Evolutionary conservation across 805 yeast genomes (phyloP).

Genomic region (Wickerhamomyces chambardii): DNA sequence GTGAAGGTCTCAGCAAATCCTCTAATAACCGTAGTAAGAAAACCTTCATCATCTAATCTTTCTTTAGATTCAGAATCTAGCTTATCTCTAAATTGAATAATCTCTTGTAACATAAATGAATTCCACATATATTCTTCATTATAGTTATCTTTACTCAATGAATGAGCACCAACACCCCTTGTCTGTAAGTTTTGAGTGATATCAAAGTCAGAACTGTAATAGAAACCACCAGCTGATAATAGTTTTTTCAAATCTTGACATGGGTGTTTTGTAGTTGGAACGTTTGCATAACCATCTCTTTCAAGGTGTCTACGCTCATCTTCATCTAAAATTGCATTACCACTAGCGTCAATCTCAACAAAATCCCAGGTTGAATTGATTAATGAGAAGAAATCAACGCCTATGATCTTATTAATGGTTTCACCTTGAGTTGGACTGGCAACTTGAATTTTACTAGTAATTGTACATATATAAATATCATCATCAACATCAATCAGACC

Average conservation of each 20-base stretch:
- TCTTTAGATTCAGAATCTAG: slow-evolving; percentile 51
- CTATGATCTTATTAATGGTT: slow-evolving; percentile 66
- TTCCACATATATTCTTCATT: slow-evolving; percentile 97
- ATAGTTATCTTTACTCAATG: slow-evolving; percentile 46
- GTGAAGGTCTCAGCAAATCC: slow-evolving; percentile 85
- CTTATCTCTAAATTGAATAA: slow-evolving; percentile 64
- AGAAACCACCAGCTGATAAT: slow-evolving; percentile 81
- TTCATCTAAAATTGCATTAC: slow-evolving; percentile 44
- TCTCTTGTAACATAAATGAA: slow-evolving; percentile 78
- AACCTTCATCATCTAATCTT: slow-evolving; percentile 65
- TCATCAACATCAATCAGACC: slow-evolving; percentile 69
- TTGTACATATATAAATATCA: slow-evolving; percentile 68
- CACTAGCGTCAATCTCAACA: slow-evolving; percentile 56
- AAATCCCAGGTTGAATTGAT: slow-evolving; percentile 74
- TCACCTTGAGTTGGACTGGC: slow-evolving; percentile 80
- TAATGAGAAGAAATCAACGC: slow-evolving; percentile 83
- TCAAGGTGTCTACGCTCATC: slow-evolving; percentile 18
- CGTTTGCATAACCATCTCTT: slow-evolving; percentile 1
- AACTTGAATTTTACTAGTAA: slow-evolving; percentile 67
- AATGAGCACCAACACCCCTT: slow-evolving; percentile 45
- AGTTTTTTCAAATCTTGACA: slow-evolving; percentile 74
- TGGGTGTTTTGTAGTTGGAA: slow-evolving; percentile 37
- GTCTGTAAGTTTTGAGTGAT: slow-evolving; percentile 79
- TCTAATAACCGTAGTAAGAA: slow-evolving; percentile 84
- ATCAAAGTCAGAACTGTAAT: slow-evolving; percentile 88